These are phyloP conservation scores for Termitomyces sp. DNA, from an alignment of 1,284 basidiomycete genomes.

Conservation along the genomic window DNA sequence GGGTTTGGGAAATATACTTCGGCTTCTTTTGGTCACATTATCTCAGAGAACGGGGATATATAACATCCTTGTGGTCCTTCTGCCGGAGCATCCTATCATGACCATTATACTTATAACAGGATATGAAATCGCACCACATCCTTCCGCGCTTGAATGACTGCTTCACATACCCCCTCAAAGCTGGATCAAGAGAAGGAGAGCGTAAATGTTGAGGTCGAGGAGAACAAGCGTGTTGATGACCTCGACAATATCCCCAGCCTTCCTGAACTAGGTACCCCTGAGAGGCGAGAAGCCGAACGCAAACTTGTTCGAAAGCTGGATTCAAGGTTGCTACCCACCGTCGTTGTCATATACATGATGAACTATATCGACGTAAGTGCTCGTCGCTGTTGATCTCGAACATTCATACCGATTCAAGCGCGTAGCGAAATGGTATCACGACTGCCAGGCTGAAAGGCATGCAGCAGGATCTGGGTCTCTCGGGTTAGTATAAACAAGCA, in stretches of 20 bases:
- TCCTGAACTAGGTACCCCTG: constrained; percentile 19
- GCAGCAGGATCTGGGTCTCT: constrained; percentile 49
- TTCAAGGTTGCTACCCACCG: constrained; percentile 51
- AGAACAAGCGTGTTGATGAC: not conserved
- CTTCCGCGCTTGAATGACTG: not conserved
- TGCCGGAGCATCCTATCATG: too few species aligned
- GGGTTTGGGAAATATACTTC: too few species aligned
- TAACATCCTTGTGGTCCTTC: too few species aligned
- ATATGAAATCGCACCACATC: too few species aligned
- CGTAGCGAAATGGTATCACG: constrained; percentile 53
- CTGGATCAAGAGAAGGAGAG: constrained; percentile 15
- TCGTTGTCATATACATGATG: constrained; percentile 60
- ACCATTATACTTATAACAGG: too few species aligned
- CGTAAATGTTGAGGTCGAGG: constrained; percentile 12
- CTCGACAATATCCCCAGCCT: constrained; percentile 1
- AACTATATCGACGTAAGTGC: constrained; percentile 61
- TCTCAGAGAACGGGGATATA: too few species aligned
- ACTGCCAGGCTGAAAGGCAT: constrained; percentile 58
- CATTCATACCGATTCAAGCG: not conserved
- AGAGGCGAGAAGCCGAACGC: constrained; percentile 30
- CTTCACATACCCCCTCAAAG: not conserved
- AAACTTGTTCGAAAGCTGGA: constrained; percentile 52
- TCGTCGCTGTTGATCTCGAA: not conserved
- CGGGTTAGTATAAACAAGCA: constrained; percentile 25
- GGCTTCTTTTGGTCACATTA: too few species aligned